Percentiles rank a stretch among this genome's conserved stretches.
Conservation (phyloP, 305 asterid genomes). For the Nicotiana rustica region DNA sequence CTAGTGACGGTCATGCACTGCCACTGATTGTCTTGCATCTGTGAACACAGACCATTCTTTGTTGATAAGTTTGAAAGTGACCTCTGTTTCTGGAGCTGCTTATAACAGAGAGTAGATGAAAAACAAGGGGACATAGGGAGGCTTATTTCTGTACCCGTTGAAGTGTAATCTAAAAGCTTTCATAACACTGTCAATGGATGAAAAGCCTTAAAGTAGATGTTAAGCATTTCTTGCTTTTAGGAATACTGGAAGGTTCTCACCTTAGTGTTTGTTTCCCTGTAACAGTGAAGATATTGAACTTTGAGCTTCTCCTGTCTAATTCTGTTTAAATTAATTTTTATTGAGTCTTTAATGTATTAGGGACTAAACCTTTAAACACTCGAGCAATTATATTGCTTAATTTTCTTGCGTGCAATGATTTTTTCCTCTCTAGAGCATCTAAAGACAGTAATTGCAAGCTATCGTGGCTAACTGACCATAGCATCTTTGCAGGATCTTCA, state of each 20-base stretch:
- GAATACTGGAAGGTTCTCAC: neutral
- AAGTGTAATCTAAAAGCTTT: neutral
- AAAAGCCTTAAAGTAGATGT: constrained; percentile 11
- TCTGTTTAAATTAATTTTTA: neutral
- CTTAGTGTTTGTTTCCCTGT: neutral
- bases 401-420: constrained; percentile 5
- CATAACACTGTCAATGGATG: neutral
- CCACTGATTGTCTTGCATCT: neutral
- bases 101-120: neutral
- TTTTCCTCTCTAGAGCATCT: neutral
- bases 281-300: neutral
- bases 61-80: neutral
- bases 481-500: constrained; percentile 63
- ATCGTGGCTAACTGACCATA: constrained; percentile 25
- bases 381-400: neutral
- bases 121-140: neutral
- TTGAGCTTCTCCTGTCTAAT: neutral
- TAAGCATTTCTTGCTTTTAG: neutral
- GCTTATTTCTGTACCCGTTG: neutral
- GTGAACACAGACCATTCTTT: constrained; percentile 7
- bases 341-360: neutral
- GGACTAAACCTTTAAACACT: neutral
- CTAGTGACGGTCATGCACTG: neutral
- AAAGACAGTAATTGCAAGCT: constrained; percentile 13
- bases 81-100: neutral